Evolutionary conservation across 371 early-diverging fungal genomes (phyloP).

Genomic region (Mortierella sp.): DNA sequence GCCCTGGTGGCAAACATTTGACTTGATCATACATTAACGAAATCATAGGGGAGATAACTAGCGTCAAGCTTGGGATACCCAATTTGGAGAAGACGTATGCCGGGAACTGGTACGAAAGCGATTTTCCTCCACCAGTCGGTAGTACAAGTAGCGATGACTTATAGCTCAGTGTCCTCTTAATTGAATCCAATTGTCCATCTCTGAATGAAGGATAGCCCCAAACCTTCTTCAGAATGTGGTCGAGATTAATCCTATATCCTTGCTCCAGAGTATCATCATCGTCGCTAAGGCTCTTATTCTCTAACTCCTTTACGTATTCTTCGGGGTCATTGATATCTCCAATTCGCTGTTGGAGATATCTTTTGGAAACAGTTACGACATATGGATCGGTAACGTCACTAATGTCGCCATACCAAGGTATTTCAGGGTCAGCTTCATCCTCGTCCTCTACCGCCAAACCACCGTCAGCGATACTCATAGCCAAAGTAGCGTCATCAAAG

Average conservation of each 20-base stretch:
- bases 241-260: conserved; percentile 53
- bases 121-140: conserved; percentile 85
- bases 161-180: conserved; percentile 61
- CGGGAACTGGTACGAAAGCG: conserved; percentile 85
- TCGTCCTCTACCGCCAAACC: conserved; percentile 20
- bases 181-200: conserved; percentile 63
- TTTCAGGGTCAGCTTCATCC: conserved; percentile 13
- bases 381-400: conserved; percentile 35
- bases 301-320: conserved; percentile 37
- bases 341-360: conserved; percentile 14
- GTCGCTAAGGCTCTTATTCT: conserved; percentile 5
- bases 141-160: conserved; percentile 66
- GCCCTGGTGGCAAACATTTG: conserved; percentile 68
- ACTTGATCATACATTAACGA: conserved; percentile 90
- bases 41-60: conserved; percentile 87
- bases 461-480: conserved; percentile 23
- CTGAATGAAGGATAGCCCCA: conserved; percentile 61
- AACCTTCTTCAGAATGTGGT: conserved; percentile 50
- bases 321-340: conserved; percentile 48
- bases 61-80: conserved; percentile 61
- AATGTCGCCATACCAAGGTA: conserved; percentile 49
- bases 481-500: conserved; percentile 24
- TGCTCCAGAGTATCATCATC: neutral
- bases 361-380: conserved; percentile 32
- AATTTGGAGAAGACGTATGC: conserved; percentile 66